Conservation (phyloP, 768 basidiomycete genomes). For the Ephemerocybe angulata region DNA sequence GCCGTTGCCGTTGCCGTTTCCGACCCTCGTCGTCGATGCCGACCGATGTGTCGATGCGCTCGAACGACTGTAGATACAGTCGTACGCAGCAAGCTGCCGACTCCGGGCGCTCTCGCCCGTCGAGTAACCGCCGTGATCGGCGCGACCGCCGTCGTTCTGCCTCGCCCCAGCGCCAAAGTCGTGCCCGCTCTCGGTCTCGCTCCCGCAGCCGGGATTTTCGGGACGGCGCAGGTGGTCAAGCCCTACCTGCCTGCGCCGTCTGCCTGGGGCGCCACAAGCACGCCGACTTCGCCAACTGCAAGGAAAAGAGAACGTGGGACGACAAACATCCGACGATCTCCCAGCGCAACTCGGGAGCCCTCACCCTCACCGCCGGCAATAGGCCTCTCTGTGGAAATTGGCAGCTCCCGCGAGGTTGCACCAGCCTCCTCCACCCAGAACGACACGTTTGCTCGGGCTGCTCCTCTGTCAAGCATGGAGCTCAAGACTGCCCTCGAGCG, state of each 20-base stretch:
- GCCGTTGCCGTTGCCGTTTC: too few species aligned
- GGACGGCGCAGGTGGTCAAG: background rate
- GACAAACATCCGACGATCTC: slow-evolving; percentile 9
- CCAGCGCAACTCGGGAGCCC: slow-evolving; percentile 11
- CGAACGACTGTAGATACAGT: too few species aligned
- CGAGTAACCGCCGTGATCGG: background rate
- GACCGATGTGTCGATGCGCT: too few species aligned
- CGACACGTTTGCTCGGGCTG: slow-evolving; percentile 43
- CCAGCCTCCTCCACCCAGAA: slow-evolving; percentile 15
- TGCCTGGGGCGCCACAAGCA: slow-evolving; percentile 31
- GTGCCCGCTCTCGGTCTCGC: background rate
- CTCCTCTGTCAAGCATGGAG: slow-evolving; percentile 31
- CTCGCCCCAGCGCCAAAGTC: too few species aligned
- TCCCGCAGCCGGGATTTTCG: background rate
- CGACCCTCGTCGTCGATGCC: too few species aligned
- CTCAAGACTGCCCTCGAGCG: slow-evolving; percentile 34
- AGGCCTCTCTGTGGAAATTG: slow-evolving; percentile 31
- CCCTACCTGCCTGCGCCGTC: slow-evolving; percentile 25
- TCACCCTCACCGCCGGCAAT: slow-evolving; percentile 19
- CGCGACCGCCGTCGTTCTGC: too few species aligned
- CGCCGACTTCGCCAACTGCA: slow-evolving; percentile 19
- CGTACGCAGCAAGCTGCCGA: too few species aligned
- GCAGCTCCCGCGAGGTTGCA: slow-evolving; percentile 27
- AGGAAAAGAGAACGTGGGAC: slow-evolving; percentile 9
- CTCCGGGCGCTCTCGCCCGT: background rate